phyloP scores from a whole-genome alignment of 108 stramenopile species.

The Skeletonema tropicum region DNA sequence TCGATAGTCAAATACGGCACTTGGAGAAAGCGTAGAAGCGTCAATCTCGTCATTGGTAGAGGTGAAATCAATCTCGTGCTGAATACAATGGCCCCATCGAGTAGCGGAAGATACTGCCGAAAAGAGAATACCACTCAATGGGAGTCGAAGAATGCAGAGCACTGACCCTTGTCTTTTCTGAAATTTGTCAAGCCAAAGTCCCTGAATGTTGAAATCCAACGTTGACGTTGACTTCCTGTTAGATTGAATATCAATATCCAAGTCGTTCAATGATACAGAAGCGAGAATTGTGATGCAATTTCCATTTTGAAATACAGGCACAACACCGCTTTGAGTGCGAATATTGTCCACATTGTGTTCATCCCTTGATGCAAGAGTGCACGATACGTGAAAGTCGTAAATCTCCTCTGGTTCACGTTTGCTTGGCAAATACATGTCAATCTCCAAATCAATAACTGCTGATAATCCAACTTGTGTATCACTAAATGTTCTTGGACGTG shows the following conservation, averaged over 20 bases:
- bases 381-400: slow-evolving; percentile 52
- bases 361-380: slow-evolving; percentile 5
- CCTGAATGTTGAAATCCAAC: slow-evolving; percentile 44
- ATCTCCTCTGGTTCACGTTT: not conserved
- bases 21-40: slow-evolving; percentile 11
- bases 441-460: slow-evolving; percentile 42
- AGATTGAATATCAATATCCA: slow-evolving; percentile 12
- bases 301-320: slow-evolving; percentile 31
- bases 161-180: slow-evolving; percentile 31
- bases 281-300: slow-evolving; percentile 50
- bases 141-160: slow-evolving; percentile 32
- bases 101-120: slow-evolving; percentile 12
- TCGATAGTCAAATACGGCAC: slow-evolving; percentile 49
- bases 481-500: slow-evolving; percentile 33
- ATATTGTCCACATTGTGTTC: slow-evolving; percentile 12
- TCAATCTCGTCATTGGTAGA: not conserved
- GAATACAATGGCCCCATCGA: slow-evolving; percentile 32
- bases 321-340: slow-evolving; percentile 38
- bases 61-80: slow-evolving; percentile 36
- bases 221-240: slow-evolving; percentile 2
- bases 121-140: slow-evolving; percentile 21
- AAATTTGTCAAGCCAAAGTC: slow-evolving; percentile 17
- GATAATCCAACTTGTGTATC: slow-evolving; percentile 29
- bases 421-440: slow-evolving; percentile 27
- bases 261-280: slow-evolving; percentile 26